A percentile compares a stretch with the other conserved stretches of the same genome.
Evolutionary conservation across 106 monocot genomes (phyloP).

Genomic region (Cymbidium sinense): DNA sequence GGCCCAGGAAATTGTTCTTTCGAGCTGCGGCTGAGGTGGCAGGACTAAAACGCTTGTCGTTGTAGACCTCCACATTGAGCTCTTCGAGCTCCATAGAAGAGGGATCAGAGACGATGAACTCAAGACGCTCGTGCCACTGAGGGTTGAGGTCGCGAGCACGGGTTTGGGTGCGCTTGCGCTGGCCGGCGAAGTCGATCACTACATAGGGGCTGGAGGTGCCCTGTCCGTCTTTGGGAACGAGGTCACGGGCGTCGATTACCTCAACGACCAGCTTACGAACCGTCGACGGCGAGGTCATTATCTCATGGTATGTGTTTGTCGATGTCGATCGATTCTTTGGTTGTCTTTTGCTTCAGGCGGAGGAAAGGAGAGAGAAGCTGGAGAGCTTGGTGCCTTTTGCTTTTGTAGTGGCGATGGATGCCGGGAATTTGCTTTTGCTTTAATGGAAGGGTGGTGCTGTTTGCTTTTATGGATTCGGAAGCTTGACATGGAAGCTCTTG

Average conservation of each 20-base stretch:
- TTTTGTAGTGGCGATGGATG: background rate
- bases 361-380: background rate
- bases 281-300: constrained; percentile 21
- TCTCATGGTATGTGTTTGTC: constrained; percentile 2
- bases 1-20: constrained; percentile 88
- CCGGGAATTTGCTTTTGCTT: constrained; percentile 7
- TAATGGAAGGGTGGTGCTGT: background rate
- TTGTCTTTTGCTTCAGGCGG: background rate
- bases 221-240: constrained; percentile 88
- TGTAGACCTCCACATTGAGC: constrained; percentile 79
- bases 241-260: constrained; percentile 81
- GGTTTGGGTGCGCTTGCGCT: constrained; percentile 83
- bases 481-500: constrained; percentile 2
- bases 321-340: background rate
- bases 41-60: constrained; percentile 48
- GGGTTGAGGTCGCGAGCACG: constrained; percentile 63
- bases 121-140: constrained; percentile 75
- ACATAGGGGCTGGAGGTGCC: constrained; percentile 84
- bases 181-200: constrained; percentile 79
- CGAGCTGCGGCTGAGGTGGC: constrained; percentile 17
- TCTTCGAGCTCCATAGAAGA: constrained; percentile 59
- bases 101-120: constrained; percentile 72
- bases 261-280: constrained; percentile 71
- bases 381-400: background rate
- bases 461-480: constrained; percentile 5